A percentile compares a stretch with the other conserved stretches of the same genome.
Conservation (phyloP, 176 grass and related monocot species). For the Oryza glumipatula region DNA sequence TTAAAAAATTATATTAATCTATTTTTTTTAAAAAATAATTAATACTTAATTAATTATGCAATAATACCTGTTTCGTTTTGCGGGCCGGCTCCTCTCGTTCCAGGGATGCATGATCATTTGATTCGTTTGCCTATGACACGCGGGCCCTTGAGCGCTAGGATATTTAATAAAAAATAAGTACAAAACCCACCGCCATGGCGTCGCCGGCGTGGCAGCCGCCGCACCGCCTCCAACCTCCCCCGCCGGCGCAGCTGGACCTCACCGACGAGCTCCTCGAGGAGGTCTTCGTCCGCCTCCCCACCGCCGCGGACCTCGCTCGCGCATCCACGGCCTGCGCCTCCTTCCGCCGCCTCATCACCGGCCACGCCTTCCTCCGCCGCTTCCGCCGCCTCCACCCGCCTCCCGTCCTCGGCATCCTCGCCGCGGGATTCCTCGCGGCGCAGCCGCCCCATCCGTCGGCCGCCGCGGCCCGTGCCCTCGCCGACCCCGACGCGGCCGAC, state of each 20-base stretch:
- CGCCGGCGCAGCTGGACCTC: not conserved
- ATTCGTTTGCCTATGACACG: no score
- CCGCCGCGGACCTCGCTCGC: not conserved
- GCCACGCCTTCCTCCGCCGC: not conserved
- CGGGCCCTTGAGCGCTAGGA: no score
- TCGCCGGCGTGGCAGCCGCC: not conserved
- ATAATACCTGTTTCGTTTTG: no score
- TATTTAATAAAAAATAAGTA: no score
- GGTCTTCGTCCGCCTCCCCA: not conserved
- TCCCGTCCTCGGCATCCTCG: not conserved
- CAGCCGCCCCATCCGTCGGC: not conserved
- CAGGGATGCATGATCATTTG: no score
- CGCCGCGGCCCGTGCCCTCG: not conserved
- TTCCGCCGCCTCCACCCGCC: not conserved
- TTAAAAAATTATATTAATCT: no score
- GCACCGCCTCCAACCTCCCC: not conserved
- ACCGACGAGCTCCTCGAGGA: conserved; percentile 21
- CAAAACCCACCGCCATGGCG: not conserved
- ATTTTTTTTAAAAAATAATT: no score
- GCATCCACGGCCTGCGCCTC: not conserved
- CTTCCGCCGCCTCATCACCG: conserved; percentile 11
- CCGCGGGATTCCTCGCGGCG: not conserved
- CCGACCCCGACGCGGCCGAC: not conserved
- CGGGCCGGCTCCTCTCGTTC: no score
- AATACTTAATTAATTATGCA: no score